A percentile compares a stretch with the other conserved stretches of the same genome.
phyloP scores from a whole-genome alignment of 1,284 basidiomycete genomes.

The Boletus sp. region DNA sequence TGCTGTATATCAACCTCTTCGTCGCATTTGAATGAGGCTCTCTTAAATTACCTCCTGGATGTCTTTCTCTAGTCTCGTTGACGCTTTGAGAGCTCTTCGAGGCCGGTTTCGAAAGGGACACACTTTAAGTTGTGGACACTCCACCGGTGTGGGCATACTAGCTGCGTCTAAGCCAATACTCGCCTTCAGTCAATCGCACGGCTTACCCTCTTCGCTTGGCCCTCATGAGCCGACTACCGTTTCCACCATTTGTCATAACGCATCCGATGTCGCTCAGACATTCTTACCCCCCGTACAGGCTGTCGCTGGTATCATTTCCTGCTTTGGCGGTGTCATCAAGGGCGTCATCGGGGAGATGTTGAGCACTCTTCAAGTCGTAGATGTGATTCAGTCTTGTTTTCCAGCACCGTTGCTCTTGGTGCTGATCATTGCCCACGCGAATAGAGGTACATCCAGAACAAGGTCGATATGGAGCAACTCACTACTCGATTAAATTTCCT shows the following conservation, averaged over 20 bases:
- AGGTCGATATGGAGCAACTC: neutral
- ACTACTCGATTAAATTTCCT: neutral
- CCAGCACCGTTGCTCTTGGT: neutral
- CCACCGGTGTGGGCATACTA: neutral
- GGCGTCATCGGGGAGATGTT: neutral
- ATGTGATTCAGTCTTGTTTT: neutral
- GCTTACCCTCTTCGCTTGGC: neutral
- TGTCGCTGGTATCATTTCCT: neutral
- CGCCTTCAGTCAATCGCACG: neutral
- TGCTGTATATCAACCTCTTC: too few relatives aligned
- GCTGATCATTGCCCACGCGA: neutral
- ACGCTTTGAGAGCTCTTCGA: too few relatives aligned
- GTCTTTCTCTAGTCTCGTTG: too few relatives aligned
- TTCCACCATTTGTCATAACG: neutral
- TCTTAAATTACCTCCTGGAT: too few relatives aligned
- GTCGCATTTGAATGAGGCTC: too few relatives aligned
- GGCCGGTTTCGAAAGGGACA: too few relatives aligned
- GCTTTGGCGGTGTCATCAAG: constrained; percentile 1
- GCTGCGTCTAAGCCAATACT: neutral
- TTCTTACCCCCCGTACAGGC: constrained; percentile 9
- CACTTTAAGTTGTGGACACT: too few relatives aligned
- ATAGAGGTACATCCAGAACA: constrained; percentile 1
- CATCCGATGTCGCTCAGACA: constrained; percentile 6
- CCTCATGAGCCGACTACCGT: neutral
- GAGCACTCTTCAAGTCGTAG: neutral